Evolutionary conservation across 306 rosid genomes (phyloP), one percentile per base, ranked within the genome.

Genomic region (Sicyos edulis): DNA sequence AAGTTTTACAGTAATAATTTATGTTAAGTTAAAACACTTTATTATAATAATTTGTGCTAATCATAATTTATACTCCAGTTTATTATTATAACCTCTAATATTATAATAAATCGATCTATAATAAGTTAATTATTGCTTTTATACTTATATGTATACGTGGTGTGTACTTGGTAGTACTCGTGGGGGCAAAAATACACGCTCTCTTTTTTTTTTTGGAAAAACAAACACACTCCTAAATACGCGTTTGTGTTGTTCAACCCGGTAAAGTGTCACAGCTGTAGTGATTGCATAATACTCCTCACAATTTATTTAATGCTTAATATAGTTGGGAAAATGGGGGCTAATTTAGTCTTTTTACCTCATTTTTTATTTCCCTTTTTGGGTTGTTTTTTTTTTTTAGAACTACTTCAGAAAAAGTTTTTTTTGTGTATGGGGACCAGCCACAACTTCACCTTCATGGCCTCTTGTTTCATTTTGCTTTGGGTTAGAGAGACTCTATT

Each of bases 191-290:
- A 34, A 32, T 26, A 50, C 52, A 63, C 42, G 22, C n/a, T n/a
- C n/a, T n/a, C n/a, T n/a, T n/a, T n/a, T n/a, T n/a, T n/a, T n/a
- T n/a, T n/a, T n/a, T n/a, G n/a, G n/a, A n/a, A n/a, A n/a, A n/a
- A n/a, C n/a, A n/a, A n/a, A n/a, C n/a, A n/a, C n/a, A n/a, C n/a
- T 4, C 51, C 15, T 14, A 64, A 2, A 2, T 19, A 19, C 70
- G 66, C 66, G 66, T 19, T 42, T 42, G 16, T 40, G 10, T 10
- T 40, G 52, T 40, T 17, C 29, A 40, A 40, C 3, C 68, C 69
- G 54, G 17, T 32, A 26, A 13, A 21, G 15, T 6, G 19, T 66
- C 66, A 67, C 74, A 76, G 79, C 79, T 76, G 79, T 76, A 26
- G 69, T 50, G 59, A 55, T 44, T 74, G 62, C 74, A 26, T 15